A percentile compares a stretch with the other conserved stretches of the same genome.
phyloP scores from a whole-genome alignment of 2,329 filamentous ascomycete genomes.

The Colletotrichum sp. region DNA sequence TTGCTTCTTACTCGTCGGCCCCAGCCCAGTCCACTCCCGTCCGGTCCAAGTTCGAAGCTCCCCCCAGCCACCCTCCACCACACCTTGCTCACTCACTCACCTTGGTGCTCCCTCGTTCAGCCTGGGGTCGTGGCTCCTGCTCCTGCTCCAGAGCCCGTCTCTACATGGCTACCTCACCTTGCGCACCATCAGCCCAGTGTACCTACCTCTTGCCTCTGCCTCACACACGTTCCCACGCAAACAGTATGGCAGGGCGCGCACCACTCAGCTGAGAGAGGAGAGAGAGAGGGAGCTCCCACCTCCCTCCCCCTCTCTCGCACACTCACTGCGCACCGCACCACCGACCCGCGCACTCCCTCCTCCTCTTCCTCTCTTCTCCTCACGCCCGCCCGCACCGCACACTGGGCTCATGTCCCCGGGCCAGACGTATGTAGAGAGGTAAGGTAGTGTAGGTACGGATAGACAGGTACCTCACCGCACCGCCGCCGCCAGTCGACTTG shows the following conservation, averaged over 20 bases:
- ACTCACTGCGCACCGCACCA: conserved; percentile 1
- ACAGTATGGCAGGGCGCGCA: conserved; percentile 4
- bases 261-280: conserved; percentile 11
- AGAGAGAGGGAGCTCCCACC: conserved; percentile 14
- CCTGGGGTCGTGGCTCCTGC: conserved; percentile 4
- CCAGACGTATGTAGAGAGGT: not conserved
- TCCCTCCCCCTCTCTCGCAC: not conserved
- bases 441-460: not conserved
- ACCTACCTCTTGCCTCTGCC: not conserved
- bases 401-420: not conserved
- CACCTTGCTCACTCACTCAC: not conserved
- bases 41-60: conserved; percentile 18
- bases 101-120: conserved; percentile 9
- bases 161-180: not conserved
- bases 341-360: conserved; percentile 4
- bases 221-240: conserved; percentile 16
- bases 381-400: conserved; percentile 10
- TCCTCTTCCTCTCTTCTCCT: not conserved
- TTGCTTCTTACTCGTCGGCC: not conserved
- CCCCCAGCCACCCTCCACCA: conserved; percentile 18
- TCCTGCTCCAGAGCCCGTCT: conserved; percentile 5
- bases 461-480: not conserved
- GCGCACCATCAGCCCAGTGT: not conserved
- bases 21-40: conserved; percentile 1
- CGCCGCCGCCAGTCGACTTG: conserved; percentile 13